phyloP scores from a whole-genome alignment of 2,329 filamentous ascomycete species.

The Colletotrichum liaoningense region DNA sequence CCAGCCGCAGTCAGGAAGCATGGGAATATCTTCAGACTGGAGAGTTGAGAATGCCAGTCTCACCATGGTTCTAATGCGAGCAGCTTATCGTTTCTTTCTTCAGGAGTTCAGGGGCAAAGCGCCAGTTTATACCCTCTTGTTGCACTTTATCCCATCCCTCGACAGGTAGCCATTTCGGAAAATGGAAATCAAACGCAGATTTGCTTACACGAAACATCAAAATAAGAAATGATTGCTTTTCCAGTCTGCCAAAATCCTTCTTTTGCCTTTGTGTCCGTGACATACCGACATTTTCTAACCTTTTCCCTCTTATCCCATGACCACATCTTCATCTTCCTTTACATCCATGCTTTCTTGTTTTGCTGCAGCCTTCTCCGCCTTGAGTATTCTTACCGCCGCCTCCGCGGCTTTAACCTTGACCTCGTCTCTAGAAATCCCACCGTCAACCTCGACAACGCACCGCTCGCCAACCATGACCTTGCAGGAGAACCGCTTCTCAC shows the following conservation, averaged over 20 bases:
- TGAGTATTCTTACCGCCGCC: conserved; percentile 55
- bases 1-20: neutral
- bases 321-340: neutral
- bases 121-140: conserved; percentile 19
- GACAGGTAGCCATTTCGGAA: no score
- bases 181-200: neutral
- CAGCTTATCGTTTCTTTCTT: neutral
- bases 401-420: conserved; percentile 67
- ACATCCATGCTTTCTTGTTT: neutral
- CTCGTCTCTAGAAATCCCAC: conserved; percentile 62
- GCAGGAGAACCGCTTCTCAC: conserved; percentile 53
- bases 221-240: neutral
- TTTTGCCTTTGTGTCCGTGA: neutral
- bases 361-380: conserved; percentile 23
- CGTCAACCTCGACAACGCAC: conserved; percentile 56
- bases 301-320: neutral
- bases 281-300: neutral
- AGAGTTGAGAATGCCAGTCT: neutral
- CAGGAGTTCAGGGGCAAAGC: conserved; percentile 16
- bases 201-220: neutral
- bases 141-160: neutral
- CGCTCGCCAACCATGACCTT: conserved; percentile 60
- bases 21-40: neutral
- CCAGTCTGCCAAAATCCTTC: neutral
- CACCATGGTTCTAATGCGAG: neutral